Conservation (phyloP, 2,329 filamentous ascomycete genomes). For the Alternaria metachromatica region DNA sequence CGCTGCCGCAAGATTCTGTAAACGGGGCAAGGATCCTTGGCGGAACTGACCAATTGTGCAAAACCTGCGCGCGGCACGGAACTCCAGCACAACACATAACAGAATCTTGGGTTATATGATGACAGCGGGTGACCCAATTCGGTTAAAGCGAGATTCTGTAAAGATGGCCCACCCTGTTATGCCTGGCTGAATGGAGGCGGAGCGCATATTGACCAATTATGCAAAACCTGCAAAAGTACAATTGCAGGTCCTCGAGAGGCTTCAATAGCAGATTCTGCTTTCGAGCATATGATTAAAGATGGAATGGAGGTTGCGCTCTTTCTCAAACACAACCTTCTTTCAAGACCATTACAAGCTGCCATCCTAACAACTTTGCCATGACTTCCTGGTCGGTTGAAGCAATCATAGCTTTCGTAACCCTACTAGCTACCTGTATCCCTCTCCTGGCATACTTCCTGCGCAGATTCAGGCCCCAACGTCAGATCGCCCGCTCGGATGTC, state of each 20-base stretch:
- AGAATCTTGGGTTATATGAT: background rate
- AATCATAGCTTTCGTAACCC: background rate
- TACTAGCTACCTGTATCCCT: background rate
- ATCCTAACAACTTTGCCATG: no score
- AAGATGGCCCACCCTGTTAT: background rate
- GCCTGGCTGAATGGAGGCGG: background rate
- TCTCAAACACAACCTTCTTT: background rate
- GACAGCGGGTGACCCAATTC: rapidly evolving
- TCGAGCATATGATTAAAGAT: background rate
- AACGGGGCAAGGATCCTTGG: background rate
- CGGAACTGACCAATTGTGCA: background rate
- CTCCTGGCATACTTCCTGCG: background rate
- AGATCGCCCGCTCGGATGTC: background rate
- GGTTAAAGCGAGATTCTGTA: background rate
- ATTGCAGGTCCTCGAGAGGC: background rate
- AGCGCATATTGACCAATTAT: background rate
- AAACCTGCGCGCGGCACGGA: background rate
- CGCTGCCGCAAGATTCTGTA: background rate
- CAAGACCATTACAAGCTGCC: no score
- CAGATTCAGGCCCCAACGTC: background rate
- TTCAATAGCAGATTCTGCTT: background rate
- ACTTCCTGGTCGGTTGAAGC: background rate
- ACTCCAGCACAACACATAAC: rapidly evolving
- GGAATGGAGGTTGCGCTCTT: background rate
- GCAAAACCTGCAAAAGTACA: background rate